These are phyloP conservation scores for Fomitopsis schrenkii DNA, from an alignment of 1,284 basidiomycete genomes.

Conservation along the genomic window DNA sequence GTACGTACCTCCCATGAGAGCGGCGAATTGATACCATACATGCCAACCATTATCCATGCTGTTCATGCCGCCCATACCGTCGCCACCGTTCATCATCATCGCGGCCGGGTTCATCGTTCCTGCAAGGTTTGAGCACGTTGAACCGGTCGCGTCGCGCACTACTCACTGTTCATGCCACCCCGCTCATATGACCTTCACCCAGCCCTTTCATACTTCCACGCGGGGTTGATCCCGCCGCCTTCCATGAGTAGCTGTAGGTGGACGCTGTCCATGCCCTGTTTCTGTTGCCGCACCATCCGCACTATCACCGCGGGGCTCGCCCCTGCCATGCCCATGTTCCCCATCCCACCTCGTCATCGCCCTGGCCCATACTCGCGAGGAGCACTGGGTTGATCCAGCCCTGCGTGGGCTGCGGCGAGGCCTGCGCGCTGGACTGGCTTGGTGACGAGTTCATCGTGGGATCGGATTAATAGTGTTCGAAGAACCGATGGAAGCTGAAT, in stretches of 20 bases:
- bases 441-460: constrained; percentile 1
- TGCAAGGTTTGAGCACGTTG: background rate
- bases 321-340: background rate
- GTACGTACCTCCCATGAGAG: constrained; percentile 16
- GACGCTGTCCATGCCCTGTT: constrained; percentile 5
- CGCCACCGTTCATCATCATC: constrained; percentile 10
- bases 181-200: constrained; percentile 10
- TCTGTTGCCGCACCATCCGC: constrained; percentile 2
- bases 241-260: no score
- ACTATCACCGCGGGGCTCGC: constrained; percentile 1
- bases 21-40: constrained; percentile 12
- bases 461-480: background rate
- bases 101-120: constrained; percentile 8
- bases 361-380: background rate
- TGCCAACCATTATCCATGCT: constrained; percentile 8
- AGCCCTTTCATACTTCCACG: constrained; percentile 5
- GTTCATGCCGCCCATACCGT: constrained; percentile 4
- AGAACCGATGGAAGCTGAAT: background rate
- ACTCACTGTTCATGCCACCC: constrained; percentile 7
- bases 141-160: background rate
- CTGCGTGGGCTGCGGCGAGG: background rate
- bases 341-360: constrained; percentile 11
- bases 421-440: background rate
- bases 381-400: background rate
- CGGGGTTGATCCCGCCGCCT: constrained; percentile 12